Evolutionary conservation across 257 asterid genomes (phyloP), one percentile per base, ranked within the genome.

Genomic region (Capsicum chinense): DNA sequence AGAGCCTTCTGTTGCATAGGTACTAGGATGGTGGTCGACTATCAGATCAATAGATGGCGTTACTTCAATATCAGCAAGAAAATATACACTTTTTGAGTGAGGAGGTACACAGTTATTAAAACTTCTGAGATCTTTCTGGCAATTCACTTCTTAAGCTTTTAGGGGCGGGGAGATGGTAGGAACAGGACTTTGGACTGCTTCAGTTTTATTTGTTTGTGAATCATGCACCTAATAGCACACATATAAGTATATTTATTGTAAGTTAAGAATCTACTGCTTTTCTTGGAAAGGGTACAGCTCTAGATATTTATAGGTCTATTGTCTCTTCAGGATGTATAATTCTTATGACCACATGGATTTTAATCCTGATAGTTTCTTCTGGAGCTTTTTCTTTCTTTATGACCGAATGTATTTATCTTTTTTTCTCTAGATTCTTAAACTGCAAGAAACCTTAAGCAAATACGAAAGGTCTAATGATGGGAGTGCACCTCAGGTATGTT

Each of bases 41-140:
- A 37, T 97, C 98, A 58, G 99, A 97, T 97, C 99, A 95, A 90
- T 98, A 97, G 91, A 97, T 97, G 99, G 98, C 99, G 17, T 87
- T 97, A 88, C 88, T 97, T 92, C 98, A 97, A 83, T 95, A 97
- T 90, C 99, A 97, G 90, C 95, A 97, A 79, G 99, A 97, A 91
- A 97, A 97, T 88, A 93, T 97, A 82, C 98, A 97, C 92, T 97
- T 97, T 89, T 89, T 97, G 73, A 93, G 97, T 84, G 99, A 97
- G 92, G 99, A 95, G 98, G 99, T 97, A 92, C 85, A 68, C 70
- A 70, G 13, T 73, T 39, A 80, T 52, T 73, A n/a, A 71, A 37
- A 76, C 0, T 13, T n/a, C 47, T 26, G 33, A 26, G 33, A 26
- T 26, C 33, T 26, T 26, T 2, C 33, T 84, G 69, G 82, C 66